Conservation (phyloP, 2,329 filamentous ascomycete species). For the Ceratocystis huliohia region DNA sequence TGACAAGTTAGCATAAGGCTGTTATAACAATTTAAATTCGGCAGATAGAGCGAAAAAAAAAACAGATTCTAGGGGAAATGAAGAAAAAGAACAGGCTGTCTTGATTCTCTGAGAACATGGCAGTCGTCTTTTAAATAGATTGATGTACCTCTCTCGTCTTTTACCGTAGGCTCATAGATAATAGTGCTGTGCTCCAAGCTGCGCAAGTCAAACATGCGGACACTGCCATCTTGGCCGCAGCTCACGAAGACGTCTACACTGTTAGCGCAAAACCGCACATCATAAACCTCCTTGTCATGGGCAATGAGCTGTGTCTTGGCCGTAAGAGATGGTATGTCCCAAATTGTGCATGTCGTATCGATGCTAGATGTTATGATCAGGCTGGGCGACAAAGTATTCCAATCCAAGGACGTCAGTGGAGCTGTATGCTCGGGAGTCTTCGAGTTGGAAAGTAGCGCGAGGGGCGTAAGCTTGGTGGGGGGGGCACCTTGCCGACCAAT, state of each 20-base stretch:
- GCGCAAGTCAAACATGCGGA: constrained; percentile 95
- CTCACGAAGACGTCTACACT: constrained; percentile 98
- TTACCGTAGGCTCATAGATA: constrained; percentile 93
- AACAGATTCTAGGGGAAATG: neutral
- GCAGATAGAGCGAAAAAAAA: constrained; percentile 22
- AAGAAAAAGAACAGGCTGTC: neutral
- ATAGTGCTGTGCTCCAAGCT: constrained; percentile 97
- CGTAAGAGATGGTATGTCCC: constrained; percentile 95
- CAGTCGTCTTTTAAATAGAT: neutral
- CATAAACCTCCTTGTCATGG: constrained; percentile 97
- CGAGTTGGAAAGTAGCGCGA: constrained; percentile 89
- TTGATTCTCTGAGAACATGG: neutral
- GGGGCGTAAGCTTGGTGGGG: constrained; percentile 70
- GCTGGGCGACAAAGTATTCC: constrained; percentile 94
- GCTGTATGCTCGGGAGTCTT: constrained; percentile 98
- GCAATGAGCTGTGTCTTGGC: constrained; percentile 97
- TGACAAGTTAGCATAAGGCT: constrained; percentile 7
- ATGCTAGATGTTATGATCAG: constrained; percentile 98
- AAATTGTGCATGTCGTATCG: constrained; percentile 97
- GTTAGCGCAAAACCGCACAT: constrained; percentile 94
- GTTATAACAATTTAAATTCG: neutral
- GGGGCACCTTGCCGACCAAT: constrained; percentile 48
- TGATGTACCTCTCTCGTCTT: constrained; percentile 56
- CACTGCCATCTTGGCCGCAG: constrained; percentile 92
- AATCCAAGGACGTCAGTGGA: constrained; percentile 88